Evolutionary conservation across 768 basidiomycete species (phyloP).

Genomic region (Brasilioporus rufonigricans): DNA sequence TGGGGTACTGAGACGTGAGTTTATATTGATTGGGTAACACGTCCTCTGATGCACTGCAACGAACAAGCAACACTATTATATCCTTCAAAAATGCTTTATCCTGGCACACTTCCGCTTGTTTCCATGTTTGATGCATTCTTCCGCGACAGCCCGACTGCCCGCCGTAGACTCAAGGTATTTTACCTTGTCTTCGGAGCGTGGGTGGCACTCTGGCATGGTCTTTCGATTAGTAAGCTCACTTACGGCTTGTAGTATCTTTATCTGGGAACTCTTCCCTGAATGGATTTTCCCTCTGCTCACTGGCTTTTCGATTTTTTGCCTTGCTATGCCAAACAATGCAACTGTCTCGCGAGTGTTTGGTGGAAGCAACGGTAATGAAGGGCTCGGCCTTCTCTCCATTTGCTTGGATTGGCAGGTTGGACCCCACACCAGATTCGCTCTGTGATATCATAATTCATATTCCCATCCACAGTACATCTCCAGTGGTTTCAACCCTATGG

Average conservation of each 20-base stretch:
- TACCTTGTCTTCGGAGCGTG: slow-evolving; percentile 29
- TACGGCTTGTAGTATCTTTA: slow-evolving; percentile 31
- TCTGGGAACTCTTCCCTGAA: slow-evolving; percentile 27
- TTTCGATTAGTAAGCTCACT: background rate
- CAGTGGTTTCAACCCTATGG: slow-evolving; percentile 41
- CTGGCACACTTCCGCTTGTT: slow-evolving; percentile 27
- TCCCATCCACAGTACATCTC: slow-evolving; percentile 19
- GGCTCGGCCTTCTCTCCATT: slow-evolving; percentile 56
- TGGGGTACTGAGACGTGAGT: slow-evolving; percentile 48
- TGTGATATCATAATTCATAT: background rate
- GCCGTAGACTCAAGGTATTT: slow-evolving; percentile 39
- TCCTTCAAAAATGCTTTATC: slow-evolving; percentile 43
- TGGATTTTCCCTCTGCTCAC: slow-evolving; percentile 57
- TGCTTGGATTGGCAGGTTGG: slow-evolving; percentile 60
- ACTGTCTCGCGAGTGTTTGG: slow-evolving; percentile 58
- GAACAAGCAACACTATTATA: slow-evolving; percentile 36
- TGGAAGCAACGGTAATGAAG: slow-evolving; percentile 61
- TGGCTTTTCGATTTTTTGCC: slow-evolving; percentile 60
- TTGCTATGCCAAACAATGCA: slow-evolving; percentile 48
- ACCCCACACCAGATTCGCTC: slow-evolving; percentile 15
- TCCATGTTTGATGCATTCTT: slow-evolving; percentile 38
- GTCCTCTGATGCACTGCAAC: background rate
- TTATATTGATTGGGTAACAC: background rate
- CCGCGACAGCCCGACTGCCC: slow-evolving; percentile 37
- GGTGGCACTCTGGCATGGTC: slow-evolving; percentile 22